phyloP scores from a whole-genome alignment of 306 rosid genomes.

The Erythrophleum fordii region DNA sequence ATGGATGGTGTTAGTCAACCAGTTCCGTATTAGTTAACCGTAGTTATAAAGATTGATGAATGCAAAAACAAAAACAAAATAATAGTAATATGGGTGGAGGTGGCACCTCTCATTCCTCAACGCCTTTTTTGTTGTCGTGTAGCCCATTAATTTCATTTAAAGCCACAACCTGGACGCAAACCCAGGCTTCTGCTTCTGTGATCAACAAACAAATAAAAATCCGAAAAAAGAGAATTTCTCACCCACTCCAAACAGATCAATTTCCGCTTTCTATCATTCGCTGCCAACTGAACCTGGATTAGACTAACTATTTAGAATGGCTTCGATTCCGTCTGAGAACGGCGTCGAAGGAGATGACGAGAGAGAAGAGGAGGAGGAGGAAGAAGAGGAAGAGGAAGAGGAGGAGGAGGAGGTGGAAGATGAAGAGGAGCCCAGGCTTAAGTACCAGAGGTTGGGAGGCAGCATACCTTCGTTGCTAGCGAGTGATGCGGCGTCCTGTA shows the following conservation, averaged over 20 bases:
- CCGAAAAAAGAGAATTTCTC: neutral
- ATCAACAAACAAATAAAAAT: neutral
- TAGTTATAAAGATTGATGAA: too few species aligned
- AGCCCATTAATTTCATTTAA: neutral
- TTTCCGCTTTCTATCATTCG: neutral
- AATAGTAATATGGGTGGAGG: too few species aligned
- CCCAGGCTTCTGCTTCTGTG: neutral
- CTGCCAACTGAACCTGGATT: neutral
- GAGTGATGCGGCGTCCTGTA: slow-evolving; percentile 70
- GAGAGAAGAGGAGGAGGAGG: slow-evolving; percentile 71
- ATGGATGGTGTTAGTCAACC: too few species aligned
- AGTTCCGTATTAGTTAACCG: too few species aligned
- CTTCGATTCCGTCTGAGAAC: slow-evolving; percentile 71
- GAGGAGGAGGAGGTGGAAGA: slow-evolving; percentile 49
- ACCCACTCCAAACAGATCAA: neutral
- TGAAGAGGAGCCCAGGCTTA: slow-evolving; percentile 81
- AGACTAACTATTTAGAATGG: slow-evolving; percentile 48
- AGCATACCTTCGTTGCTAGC: slow-evolving; percentile 72
- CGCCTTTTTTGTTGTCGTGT: neutral
- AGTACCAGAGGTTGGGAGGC: slow-evolving; percentile 91
- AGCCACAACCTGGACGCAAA: neutral
- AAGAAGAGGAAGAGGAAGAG: slow-evolving; percentile 59
- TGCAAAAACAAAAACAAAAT: too few species aligned
- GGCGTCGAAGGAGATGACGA: slow-evolving; percentile 89
- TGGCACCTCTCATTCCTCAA: neutral